Base-by-base conservation (phyloP, 2,329 filamentous ascomycete species). In the Phialophora chinensis region DNA sequence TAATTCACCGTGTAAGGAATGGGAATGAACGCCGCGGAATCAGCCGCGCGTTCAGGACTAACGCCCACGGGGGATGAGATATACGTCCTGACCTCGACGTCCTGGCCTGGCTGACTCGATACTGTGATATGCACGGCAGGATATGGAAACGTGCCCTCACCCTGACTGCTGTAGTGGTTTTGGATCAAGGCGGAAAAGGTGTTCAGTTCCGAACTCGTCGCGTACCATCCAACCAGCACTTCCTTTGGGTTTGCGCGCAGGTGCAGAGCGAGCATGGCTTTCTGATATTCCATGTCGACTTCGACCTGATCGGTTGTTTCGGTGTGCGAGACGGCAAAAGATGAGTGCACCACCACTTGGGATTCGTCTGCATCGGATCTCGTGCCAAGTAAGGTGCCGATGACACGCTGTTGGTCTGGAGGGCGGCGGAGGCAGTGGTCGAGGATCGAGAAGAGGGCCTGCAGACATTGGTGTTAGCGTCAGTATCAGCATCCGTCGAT, bases 261-360 rank as follows among this genome's bases (percentile, higher is more conserved):
- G 79, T 97, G 94, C 74, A 99, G 85, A 67, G 91, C 90, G 66
- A 98, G 89, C 95, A 99, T 99, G 81, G 94, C 93, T 87, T 98
- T 98, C 84, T 99, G 95, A 82, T 98, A 99, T 82, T 99, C 95
- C 86, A 99, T 96, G 79, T 99, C 95, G 71, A 99, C 95, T 82
- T 99, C 95, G 75, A 99, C 95, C 82, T 99, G 95, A 81, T 99
- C 95, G 79, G 93, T 91, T 74, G 94, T 97, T 83, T 99, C 95
- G 73, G 94, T 98, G 84, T 99, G 95, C 73, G 94, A 93, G 77
- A 99, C 96, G 73, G 95, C 95, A 79, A 99, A 99, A 83, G 92
- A 94, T 77, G 92, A 96, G 77, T 92, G 90, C 76, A 99, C 95
- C 81, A 96, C 93, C 76, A 96, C 92, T 80, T 98, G 94, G 77